phyloP scores from a whole-genome alignment of 495 filamentous ascomycete genomes.

The Lineolata rhizophorae region DNA sequence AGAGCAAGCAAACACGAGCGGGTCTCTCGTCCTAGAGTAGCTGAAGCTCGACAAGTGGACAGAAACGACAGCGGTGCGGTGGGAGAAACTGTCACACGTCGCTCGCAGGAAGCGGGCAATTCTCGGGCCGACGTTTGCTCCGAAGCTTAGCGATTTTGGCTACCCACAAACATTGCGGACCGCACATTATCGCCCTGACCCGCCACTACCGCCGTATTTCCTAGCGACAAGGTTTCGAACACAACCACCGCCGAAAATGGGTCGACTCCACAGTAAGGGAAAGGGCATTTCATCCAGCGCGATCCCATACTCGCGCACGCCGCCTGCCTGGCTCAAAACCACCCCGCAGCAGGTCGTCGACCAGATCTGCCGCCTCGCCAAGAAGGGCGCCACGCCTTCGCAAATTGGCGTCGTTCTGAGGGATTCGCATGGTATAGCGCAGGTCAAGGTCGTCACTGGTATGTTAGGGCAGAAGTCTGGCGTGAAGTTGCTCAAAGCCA shows the following conservation, averaged over 20 bases:
- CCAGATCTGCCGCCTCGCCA: constrained; percentile 96
- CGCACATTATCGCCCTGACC: no score
- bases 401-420: constrained; percentile 97
- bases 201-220: no score
- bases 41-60: no score
- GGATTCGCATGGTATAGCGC: constrained; percentile 91
- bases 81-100: no score
- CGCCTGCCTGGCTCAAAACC: constrained; percentile 84
- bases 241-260: constrained; percentile 38
- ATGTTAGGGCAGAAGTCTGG: constrained; percentile 16
- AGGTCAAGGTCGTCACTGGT: constrained; percentile 94
- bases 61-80: no score
- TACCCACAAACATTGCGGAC: no score
- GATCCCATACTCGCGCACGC: constrained; percentile 83
- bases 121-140: no score
- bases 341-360: constrained; percentile 81
- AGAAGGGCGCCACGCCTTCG: constrained; percentile 88
- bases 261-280: constrained; percentile 96
- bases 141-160: no score
- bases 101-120: no score
- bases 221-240: neutral
- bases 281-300: constrained; percentile 94
- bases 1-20: no score
- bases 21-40: no score
- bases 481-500: neutral